Conservation (phyloP, 139 green algal species). For the Chlorella sp. region DNA sequence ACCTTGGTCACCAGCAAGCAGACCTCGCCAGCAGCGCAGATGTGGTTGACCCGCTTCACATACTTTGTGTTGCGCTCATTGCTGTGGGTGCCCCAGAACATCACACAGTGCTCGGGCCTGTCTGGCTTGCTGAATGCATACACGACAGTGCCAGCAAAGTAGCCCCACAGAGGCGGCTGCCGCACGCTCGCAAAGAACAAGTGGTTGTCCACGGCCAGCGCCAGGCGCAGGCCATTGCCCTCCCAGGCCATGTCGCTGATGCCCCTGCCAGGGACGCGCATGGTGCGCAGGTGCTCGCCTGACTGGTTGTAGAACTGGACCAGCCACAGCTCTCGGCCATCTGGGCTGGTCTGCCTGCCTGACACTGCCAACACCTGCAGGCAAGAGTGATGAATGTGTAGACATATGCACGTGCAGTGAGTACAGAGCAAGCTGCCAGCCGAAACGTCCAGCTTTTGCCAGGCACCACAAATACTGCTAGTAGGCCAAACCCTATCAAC, state of each 20-base stretch:
- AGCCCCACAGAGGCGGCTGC: constrained; percentile 54
- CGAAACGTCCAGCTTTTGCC: too few relatives aligned
- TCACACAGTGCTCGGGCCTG: constrained; percentile 58
- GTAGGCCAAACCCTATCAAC: too few relatives aligned
- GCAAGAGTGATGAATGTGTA: too few relatives aligned
- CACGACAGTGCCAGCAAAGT: constrained; percentile 68
- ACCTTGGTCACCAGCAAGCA: constrained; percentile 56
- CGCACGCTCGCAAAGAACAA: constrained; percentile 75
- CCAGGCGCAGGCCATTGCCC: constrained; percentile 60
- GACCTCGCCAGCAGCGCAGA: constrained; percentile 49
- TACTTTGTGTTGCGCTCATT: constrained; percentile 72
- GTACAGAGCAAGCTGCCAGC: too few relatives aligned
- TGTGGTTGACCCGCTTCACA: constrained; percentile 56
- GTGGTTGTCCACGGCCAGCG: constrained; percentile 63
- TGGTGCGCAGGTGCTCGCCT: constrained; percentile 64
- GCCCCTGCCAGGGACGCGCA: constrained; percentile 61
- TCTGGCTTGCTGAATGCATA: constrained; percentile 68
- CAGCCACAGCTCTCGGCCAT: too few relatives aligned
- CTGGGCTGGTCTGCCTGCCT: too few relatives aligned
- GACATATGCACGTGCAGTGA: too few relatives aligned
- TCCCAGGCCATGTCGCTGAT: constrained; percentile 68
- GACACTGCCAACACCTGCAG: too few relatives aligned
- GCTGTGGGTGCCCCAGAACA: constrained; percentile 86
- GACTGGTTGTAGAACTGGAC: constrained; percentile 49
- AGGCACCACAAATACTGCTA: too few relatives aligned